Conservation (phyloP, 805 yeast genomes). For the Yarrowia sp. region DNA sequence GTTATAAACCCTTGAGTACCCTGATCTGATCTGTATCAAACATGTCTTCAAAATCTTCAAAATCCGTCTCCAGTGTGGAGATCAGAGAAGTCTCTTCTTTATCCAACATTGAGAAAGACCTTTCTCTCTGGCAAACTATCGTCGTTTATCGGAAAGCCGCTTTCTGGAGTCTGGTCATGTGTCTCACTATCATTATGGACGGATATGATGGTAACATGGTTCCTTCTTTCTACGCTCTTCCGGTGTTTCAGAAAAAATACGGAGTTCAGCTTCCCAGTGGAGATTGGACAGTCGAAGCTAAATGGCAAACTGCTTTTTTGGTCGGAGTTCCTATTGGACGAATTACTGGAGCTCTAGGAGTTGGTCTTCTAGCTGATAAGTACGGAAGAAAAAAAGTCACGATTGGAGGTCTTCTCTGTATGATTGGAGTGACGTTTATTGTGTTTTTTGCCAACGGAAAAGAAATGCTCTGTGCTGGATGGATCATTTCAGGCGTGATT, state of each 20-base stretch:
- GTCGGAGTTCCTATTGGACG: conserved; percentile 43
- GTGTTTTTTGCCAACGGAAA: conserved; percentile 46
- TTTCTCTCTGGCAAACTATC: background rate
- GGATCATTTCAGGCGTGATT: conserved; percentile 44
- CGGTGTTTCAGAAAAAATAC: conserved; percentile 45
- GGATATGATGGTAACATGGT: conserved; percentile 49
- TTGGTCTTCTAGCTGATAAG: conserved; percentile 47
- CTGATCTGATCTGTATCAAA: no score
- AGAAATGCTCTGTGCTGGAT: conserved; percentile 43
- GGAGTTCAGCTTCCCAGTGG: conserved; percentile 37
- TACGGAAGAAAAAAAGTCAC: conserved; percentile 48
- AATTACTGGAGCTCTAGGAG: conserved; percentile 47
- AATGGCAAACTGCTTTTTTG: conserved; percentile 37
- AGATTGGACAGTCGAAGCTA: conserved; percentile 26
- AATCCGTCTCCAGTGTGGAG: no score
- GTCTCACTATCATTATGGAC: conserved; percentile 49
- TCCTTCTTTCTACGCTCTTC: conserved; percentile 46
- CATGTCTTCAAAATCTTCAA: no score
- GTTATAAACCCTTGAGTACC: no score
- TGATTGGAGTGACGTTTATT: conserved; percentile 29
- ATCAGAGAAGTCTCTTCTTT: no score
- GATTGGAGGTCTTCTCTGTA: conserved; percentile 33
- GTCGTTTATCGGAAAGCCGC: conserved; percentile 45
- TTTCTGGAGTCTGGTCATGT: conserved; percentile 47
- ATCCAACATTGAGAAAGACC: background rate